Base-by-base conservation (phyloP, 2,329 filamentous ascomycete genomes). In the Fusarium sp. region DNA sequence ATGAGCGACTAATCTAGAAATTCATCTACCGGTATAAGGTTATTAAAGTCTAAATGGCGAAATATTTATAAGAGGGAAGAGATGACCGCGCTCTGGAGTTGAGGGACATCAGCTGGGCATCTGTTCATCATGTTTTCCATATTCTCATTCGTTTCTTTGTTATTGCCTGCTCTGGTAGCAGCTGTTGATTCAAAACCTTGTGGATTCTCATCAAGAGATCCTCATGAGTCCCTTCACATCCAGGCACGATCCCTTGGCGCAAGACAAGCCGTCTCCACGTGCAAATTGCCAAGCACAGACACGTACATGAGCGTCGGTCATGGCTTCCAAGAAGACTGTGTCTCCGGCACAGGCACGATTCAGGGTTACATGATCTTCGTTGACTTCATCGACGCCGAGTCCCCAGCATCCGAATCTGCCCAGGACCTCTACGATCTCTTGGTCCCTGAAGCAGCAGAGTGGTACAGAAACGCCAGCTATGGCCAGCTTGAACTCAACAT, bases 311-410 rank as follows among this genome's bases (percentile, higher is more conserved):
- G 19, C 16, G 23, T 64, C n/a, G 50, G 58, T 14, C 49, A 49
- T 57, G 43, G 43, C 7, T 49, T 63, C 10, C 7, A 28, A 30
- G 16, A 18, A 12, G 71, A 78, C 56, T 81, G 78, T 56, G 76
- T 77, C 3, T 73, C 78, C 1, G 77, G 75, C 54, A 74, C 67
- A 1, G 79, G 79, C 11, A 74, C 73, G 0, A 65, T 79, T 3
- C 67, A 57, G 12, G 77, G 72, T 18, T 76, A 72, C 56, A 80
- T 81, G 78, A 70, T 81, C 31, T 81, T 81, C 59, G 72, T 81
- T 54, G 79, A 81, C 67, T 81, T 80, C 50, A 58, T 69, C 3
- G 78, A 80, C 12, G 42, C 56, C 6, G 69, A 71, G 3, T 54
- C 59, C 13, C 45, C 31, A 12, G 66, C 66, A 0, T 57, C 55